Base-by-base conservation (phyloP, 345 rosid genomes). In the Corymbia maculata region DNA sequence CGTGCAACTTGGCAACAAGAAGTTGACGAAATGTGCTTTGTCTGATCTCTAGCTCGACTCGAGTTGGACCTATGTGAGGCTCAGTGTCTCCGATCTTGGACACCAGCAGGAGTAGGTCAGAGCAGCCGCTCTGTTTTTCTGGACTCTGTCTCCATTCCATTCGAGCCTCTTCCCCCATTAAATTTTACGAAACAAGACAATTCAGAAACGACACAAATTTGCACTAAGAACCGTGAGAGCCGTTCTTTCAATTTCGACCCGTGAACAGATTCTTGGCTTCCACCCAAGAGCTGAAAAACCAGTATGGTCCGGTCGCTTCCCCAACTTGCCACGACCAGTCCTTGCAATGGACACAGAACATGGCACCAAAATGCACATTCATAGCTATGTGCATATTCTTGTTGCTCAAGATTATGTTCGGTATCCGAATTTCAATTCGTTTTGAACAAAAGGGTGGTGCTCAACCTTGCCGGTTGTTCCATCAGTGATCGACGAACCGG, bases 381-480 rank as follows among this genome's bases (percentile, higher is more conserved):
- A 28, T 61, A 12, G 68, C 36, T 9, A 32, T 32, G 42, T 36
- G 61, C 61, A 55, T 55, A 8, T 55, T 55, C 61, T 55, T 4
- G 61, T 0, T 0, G 0, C 61, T 55, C 61, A 55, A 22, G 2
- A 55, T 55, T 55, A 22, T 55, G 61, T 22, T 55, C 6, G 1
- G 9, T 22, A 55, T 1, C 26, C 28, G 1, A 55, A 55, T 55
- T 22, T 44, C 82, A 11, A 26, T 75, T 75, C 8, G 24, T 36
- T 19, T 21, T 42, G 82, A 19, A 75, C 28, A 75, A 1, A 75
- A 75, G 8, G 14, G 1, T 1, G 28, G 49, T 44, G 49, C 82
- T 75, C 0, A 6, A 36, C 1, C 14, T 42, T 0, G 1, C 5
- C n/a, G 6, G 66, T 26, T 26, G n/a, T 9, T 4, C n/a, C 6